Evolutionary conservation across 208 protist species (phyloP), one percentile per base, ranked within the genome.

Genomic region (Leishmania lainsoni): DNA sequence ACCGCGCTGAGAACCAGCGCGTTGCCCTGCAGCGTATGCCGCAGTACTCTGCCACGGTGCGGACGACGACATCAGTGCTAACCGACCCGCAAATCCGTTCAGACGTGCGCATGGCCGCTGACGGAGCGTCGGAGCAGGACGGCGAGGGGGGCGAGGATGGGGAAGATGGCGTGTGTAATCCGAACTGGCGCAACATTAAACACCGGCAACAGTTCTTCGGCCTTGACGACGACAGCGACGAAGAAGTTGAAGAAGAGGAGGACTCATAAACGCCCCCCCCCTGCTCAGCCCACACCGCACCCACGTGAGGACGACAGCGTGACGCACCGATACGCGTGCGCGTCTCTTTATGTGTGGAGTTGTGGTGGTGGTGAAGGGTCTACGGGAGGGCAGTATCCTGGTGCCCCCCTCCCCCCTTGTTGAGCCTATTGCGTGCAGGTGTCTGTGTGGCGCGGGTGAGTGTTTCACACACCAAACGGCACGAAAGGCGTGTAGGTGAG

Each of bases 181-280:
- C 90, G 4, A 97, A 97, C 76, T 81, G 93, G 61, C 79, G 90
- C 32, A 97, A 89, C 81, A 94, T 97, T 82, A 83, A 86, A 29
- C 93, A 97, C 81, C 86, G 86, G 12, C 87, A 91, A 76, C 92
- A 93, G 73, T 94, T 95, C 75, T 95, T 89, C 71, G 89, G 81
- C 56, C 49, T 82, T 16, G 91, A 87, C 59, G 90, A 91, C 2
- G 90, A 93, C 32, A 83, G 83, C 9, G 91, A 90, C 61, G 90
- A 87, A 59, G 86, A 91, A 29, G 86, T 91, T 3, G 84, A 79
- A 16, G 78, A 90, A 80, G 80, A 78, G 78, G 49, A 68, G 29
- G 74, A 59, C 32, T 26, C 39, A 45, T 51, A 65, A 45, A 17
- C 35, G 56, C 9, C 1, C 8, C 1, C 35, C 45, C 5, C 20